Evolutionary conservation across 2,329 filamentous ascomycete species (phyloP), one percentile per base, ranked within the genome.

Genomic region (Sporothrix euskadiensis): DNA sequence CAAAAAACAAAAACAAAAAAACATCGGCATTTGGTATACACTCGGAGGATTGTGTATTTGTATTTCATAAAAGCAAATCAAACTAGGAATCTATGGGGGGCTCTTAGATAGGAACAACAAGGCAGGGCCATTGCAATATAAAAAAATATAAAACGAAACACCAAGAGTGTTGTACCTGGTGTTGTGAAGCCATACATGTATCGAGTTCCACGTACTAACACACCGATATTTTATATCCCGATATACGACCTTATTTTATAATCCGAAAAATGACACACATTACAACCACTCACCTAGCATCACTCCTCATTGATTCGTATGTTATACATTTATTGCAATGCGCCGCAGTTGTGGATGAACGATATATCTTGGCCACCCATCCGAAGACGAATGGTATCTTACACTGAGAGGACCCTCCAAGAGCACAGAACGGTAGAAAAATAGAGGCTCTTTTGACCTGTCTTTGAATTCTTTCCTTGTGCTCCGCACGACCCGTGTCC

Each of bases 311-410:
- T 56, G 12, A 26, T 26, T 49, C 16, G 30, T 73, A 19, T 10
- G 30, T 70, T 71, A 9, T 26, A 59, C 54, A 52, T 32, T 30
- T 69, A 59, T 68, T 71, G 52, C n/a, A 59, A 68, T 68, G 65
- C 54, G 54, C 69, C 54, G 69, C 54, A 69, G 49, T 12, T 26
- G 41, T 69, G 66, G 66, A 56, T 69, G 66, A 56, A 54, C 61
- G n/a, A 16, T 39, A 41, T 56, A 69, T 59, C 49, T 72, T 66
- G 44, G 49, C 52, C 44, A 56, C 30, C 61, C 61, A 59, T 72
- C 35, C 59, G 22, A 44, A 57, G 47, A 44, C 39, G 71, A 73
- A 73, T 74, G 74, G 72, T 73, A 73, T 74, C 73, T 63, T 74
- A 71, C 72, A 73, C 44, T n/a, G 26, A 57, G 52, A 44, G 26